phyloP scores from a whole-genome alignment of 768 basidiomycete genomes.

The Stropharia rugosoannulata region DNA sequence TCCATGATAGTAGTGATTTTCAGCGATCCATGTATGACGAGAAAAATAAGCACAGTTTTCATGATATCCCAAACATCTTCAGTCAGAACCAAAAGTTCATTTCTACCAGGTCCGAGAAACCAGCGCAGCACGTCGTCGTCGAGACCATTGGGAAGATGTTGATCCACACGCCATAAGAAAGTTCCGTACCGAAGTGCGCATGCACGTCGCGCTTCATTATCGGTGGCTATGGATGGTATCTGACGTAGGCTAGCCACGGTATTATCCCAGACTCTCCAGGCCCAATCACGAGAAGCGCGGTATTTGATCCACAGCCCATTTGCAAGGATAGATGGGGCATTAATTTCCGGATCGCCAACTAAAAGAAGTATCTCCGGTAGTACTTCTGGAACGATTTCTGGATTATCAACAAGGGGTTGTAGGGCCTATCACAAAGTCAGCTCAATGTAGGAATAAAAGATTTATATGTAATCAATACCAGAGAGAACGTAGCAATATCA shows the following conservation, averaged over 20 bases:
- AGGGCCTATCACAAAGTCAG: constrained; percentile 36
- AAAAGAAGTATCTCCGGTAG: constrained; percentile 69
- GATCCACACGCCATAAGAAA: constrained; percentile 73
- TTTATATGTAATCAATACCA: constrained; percentile 43
- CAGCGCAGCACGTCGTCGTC: constrained; percentile 71
- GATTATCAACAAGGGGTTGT: constrained; percentile 40
- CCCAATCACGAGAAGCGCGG: constrained; percentile 71
- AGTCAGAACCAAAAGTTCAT: constrained; percentile 58
- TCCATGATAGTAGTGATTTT: constrained; percentile 70
- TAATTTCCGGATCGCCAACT: constrained; percentile 53
- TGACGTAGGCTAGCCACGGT: constrained; percentile 73
- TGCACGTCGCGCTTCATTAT: constrained; percentile 41
- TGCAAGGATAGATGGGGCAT: constrained; percentile 69
- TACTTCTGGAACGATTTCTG: constrained; percentile 41
- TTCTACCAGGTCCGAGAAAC: constrained; percentile 68
- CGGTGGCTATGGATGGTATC: constrained; percentile 55
- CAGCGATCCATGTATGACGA: constrained; percentile 66
- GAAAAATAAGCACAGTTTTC: constrained; percentile 58
- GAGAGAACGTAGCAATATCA: constrained; percentile 61
- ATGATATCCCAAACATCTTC: constrained; percentile 69
- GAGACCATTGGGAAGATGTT: constrained; percentile 72
- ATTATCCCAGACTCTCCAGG: constrained; percentile 84
- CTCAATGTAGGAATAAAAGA: not conserved
- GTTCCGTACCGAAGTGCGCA: constrained; percentile 66
- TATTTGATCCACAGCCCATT: constrained; percentile 85